These are phyloP conservation scores for Lentinula sp. DNA, from an alignment of 768 basidiomycete genomes.

Conservation along the genomic window DNA sequence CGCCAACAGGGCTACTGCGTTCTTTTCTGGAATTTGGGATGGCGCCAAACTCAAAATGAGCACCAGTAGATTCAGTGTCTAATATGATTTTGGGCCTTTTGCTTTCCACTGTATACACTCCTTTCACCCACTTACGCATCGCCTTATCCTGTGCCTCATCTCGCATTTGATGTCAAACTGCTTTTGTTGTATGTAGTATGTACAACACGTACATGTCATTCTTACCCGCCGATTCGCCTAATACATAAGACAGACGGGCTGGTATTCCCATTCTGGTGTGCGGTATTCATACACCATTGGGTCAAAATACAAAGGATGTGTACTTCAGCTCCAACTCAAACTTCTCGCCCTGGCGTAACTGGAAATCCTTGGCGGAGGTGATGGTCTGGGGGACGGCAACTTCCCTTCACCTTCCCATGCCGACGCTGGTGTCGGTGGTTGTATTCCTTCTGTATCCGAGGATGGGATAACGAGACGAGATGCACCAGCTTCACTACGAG, in stretches of 20 bases:
- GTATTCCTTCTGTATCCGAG: not conserved
- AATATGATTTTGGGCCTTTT: not conserved
- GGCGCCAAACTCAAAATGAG: not conserved
- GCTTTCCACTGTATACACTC: not conserved
- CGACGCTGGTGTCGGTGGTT: not conserved
- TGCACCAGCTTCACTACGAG: slow-evolving; percentile 10
- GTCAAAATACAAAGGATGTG: not conserved
- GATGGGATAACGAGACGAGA: not conserved
- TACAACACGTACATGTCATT: not conserved
- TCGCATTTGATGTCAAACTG: not conserved
- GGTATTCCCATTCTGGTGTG: no score
- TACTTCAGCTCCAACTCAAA: slow-evolving; percentile 9
- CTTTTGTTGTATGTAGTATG: not conserved
- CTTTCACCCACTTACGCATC: no score
- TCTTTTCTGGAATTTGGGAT: slow-evolving; percentile 15
- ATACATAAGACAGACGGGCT: no score
- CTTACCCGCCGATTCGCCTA: no score
- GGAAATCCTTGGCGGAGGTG: slow-evolving; percentile 11
- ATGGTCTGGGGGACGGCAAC: slow-evolving; percentile 10
- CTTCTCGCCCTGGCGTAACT: slow-evolving; percentile 12
- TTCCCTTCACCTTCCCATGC: slow-evolving; percentile 2
- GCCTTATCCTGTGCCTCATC: no score
- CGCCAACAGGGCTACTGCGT: slow-evolving; percentile 11
- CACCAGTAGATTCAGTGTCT: not conserved
- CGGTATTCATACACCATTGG: not conserved